Evolutionary conservation across 768 basidiomycete species (phyloP), one percentile per base, ranked within the genome.

Genomic region (Mycena crocata): DNA sequence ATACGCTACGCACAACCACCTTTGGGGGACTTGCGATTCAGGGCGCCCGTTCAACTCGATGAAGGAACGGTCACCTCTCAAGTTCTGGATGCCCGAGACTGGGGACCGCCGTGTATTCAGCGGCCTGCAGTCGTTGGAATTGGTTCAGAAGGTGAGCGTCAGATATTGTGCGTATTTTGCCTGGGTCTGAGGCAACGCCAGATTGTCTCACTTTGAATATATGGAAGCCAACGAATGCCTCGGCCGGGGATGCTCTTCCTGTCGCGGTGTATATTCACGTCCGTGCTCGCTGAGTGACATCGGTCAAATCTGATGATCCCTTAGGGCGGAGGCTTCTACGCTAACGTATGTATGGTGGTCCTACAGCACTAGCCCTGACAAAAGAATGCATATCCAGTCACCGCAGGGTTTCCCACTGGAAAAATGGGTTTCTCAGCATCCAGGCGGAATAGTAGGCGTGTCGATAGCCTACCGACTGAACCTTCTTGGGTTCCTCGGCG

Each of bases 381-480:
- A n/a, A n/a, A n/a, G n/a, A n/a, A n/a, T n/a, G n/a, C n/a, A 26
- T 44, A 0, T 55, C 0, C 31, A 84, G 82, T 77, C 83, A 17
- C 80, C 84, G 10, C 80, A 82, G 76, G 83, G 83, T 9, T 85
- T 84, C 64, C 85, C 84, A 1, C 70, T 85, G 66, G 80, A 83
- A 64, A 81, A 84, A 59, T 83, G 84, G 85, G 83, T 86, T 6
- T 76, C 79, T 7, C 82, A 83, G 64, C 73, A 82, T 58, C 74
- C 72, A 7, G 69, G 64, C 0, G 74, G 77, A 3, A 72, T 83
- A 30, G 68, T 82, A 12, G 78, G 67, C 13, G 81, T 82, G 5
- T 78, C 77, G 31, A 72, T 81, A 45, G 73, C 74, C 2, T 80
- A 80, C 57, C 78, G 77, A 8, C 51, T 78, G 19, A 75, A 72